Base-by-base conservation (phyloP, 2,329 filamentous ascomycete species). In the Microsporum ferrugineum region DNA sequence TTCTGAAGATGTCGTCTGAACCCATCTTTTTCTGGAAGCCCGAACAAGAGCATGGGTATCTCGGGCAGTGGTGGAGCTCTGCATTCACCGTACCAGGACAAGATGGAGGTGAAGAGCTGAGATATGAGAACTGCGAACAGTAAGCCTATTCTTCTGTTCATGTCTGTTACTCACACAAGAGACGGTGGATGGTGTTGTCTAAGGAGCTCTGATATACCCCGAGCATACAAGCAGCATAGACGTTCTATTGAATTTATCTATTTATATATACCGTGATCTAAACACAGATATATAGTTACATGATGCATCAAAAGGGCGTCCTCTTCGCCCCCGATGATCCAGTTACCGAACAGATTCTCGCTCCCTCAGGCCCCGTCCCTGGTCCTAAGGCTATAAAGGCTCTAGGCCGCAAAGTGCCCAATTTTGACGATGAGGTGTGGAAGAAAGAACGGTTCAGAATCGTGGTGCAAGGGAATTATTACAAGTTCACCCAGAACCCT, bases 221-320 rank as follows among this genome's bases (percentile, higher is more conserved):
- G 36, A 12, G 5, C 39, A 43, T 36, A 23, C 7, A n/a, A 43
- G n/a, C 7, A 23, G 7, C 7, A 39, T 12, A 39, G 38, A 47
- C 4, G 14, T 47, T 47, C 29, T 29, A 33, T 5, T 56, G 27
- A 36, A 62, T 60, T 38, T 71, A 68, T 57, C 33, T 12, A 12
- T 12, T 59, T 23, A 23, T 23, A 33, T 33, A 45, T 31, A 49
- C 33, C 23, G 36, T 34, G 47, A 29, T 55, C 34, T 51, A 51
- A 51, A 29, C 10, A 33, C 7, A 36, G 17, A 27, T 14, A 36
- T 23, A 36, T 43, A 63, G 62, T 33, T 63, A 63, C 61, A 74
- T 74, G 68, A 73, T 74, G 71, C 70, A 71, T 53, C 68, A 67
- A 51, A 73, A 74, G 65, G 70, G 70, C 6, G 62, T 72, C 4